Evolutionary conservation across 2,329 filamentous ascomycete species (phyloP).

Genomic region (Neodidymelliopsis sp.): DNA sequence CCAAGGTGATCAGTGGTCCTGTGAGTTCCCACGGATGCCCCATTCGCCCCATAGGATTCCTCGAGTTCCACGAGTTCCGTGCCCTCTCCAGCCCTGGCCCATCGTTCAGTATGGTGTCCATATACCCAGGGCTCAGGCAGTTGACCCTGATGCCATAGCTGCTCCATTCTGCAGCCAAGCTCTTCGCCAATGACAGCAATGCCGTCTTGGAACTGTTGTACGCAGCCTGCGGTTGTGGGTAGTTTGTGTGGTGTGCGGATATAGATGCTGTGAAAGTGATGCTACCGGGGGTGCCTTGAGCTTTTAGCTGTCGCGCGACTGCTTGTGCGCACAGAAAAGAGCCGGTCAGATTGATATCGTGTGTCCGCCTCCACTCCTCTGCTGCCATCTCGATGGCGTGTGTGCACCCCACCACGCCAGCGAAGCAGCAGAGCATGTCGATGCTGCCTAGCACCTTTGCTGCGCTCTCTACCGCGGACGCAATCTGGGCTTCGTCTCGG

Average conservation of each 20-base stretch:
- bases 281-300: slow-evolving; percentile 60
- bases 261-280: slow-evolving; percentile 74
- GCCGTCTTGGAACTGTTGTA: slow-evolving; percentile 79
- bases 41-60: slow-evolving; percentile 72
- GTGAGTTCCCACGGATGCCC: slow-evolving; percentile 69
- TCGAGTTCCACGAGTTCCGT: slow-evolving; percentile 63
- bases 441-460: slow-evolving; percentile 59
- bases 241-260: slow-evolving; percentile 73
- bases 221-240: slow-evolving; percentile 72
- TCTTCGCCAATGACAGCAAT: slow-evolving; percentile 68
- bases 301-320: slow-evolving; percentile 54
- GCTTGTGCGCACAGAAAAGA: slow-evolving; percentile 75
- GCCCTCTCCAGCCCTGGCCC: slow-evolving; percentile 65
- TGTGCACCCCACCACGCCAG: slow-evolving; percentile 70
- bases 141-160: slow-evolving; percentile 75
- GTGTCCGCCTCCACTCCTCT: slow-evolving; percentile 66
- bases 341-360: slow-evolving; percentile 77
- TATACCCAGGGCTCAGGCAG: slow-evolving; percentile 75
- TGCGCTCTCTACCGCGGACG: slow-evolving; percentile 47
- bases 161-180: slow-evolving; percentile 77
- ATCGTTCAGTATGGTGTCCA: slow-evolving; percentile 78
- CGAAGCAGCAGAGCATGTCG: slow-evolving; percentile 68
- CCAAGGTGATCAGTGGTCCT: slow-evolving; percentile 67
- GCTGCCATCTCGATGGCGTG: slow-evolving; percentile 67
- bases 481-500: slow-evolving; percentile 60